phyloP scores from a whole-genome alignment of 1,284 basidiomycete species.

The Trichosporon faecale region DNA sequence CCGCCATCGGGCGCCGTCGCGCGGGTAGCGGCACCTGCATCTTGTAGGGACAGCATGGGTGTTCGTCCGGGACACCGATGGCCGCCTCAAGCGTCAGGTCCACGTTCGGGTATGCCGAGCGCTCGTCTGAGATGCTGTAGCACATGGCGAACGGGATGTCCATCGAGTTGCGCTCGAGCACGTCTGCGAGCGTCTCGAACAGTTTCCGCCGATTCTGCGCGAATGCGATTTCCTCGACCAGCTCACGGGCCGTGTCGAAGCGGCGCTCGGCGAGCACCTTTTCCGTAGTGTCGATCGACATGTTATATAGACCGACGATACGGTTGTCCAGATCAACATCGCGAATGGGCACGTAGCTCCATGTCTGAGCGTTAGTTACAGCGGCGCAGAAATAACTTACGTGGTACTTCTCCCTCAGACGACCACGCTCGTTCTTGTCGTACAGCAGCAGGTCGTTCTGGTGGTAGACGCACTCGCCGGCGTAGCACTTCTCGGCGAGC shows the following conservation, averaged over 20 bases:
- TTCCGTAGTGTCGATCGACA: slow-evolving; percentile 24
- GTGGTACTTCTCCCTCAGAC: slow-evolving; percentile 37
- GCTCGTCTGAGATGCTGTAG: slow-evolving; percentile 25
- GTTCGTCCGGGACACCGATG: slow-evolving; percentile 26
- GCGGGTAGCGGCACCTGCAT: slow-evolving; percentile 7
- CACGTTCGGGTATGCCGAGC: not conserved
- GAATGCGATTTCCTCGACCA: slow-evolving; percentile 22
- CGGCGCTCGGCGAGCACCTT: slow-evolving; percentile 25
- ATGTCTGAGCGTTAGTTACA: slow-evolving; percentile 21
- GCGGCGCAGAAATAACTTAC: not conserved
- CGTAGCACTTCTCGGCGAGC: slow-evolving; percentile 18
- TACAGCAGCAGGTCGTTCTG: slow-evolving; percentile 37
- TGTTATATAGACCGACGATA: slow-evolving; percentile 26
- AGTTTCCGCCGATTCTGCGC: slow-evolving; percentile 20
- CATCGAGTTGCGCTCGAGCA: slow-evolving; percentile 21
- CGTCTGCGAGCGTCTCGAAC: slow-evolving; percentile 21
- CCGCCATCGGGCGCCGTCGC: not conserved
- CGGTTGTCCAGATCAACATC: slow-evolving; percentile 21
- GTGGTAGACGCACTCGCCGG: slow-evolving; percentile 21
- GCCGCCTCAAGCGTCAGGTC: slow-evolving; percentile 24
- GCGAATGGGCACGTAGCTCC: slow-evolving; percentile 40
- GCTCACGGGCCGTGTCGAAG: slow-evolving; percentile 20
- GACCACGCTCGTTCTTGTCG: slow-evolving; percentile 25
- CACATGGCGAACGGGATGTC: slow-evolving; percentile 32
- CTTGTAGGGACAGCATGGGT: slow-evolving; percentile 17